phyloP scores from a whole-genome alignment of 2,329 filamentous ascomycete genomes.

The Monosporascus sp. region DNA sequence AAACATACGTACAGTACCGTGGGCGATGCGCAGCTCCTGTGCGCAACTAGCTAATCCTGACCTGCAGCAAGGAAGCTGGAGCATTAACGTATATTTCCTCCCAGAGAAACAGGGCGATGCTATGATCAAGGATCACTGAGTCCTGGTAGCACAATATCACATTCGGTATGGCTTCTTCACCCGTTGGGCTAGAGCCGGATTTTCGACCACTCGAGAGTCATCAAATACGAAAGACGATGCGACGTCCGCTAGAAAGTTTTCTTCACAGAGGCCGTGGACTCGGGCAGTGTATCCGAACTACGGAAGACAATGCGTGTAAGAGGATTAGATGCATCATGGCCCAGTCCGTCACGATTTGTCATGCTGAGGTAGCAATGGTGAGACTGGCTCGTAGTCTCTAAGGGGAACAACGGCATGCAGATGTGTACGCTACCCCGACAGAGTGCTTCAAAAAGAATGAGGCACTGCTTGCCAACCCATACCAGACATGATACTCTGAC shows the following conservation, averaged over 20 bases:
- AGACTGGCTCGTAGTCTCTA: background rate
- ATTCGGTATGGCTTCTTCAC: background rate
- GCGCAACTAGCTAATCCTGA: background rate
- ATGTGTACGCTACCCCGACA: background rate
- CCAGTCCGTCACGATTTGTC: no score
- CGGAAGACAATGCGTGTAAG: background rate
- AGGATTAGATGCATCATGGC: no score
- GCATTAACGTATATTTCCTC: background rate
- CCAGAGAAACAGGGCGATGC: background rate
- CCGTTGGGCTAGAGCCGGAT: background rate
- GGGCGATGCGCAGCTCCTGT: conserved; percentile 1
- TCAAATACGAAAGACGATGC: no score
- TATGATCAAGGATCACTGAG: background rate
- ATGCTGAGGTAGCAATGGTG: background rate
- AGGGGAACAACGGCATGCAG: background rate
- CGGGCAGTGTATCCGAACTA: background rate
- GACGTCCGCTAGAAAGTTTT: background rate
- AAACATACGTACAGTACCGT: conserved; percentile 14
- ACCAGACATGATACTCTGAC: background rate
- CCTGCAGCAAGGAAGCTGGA: background rate
- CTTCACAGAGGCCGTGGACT: background rate
- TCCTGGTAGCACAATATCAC: background rate
- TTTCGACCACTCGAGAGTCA: background rate
- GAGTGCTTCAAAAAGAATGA: background rate
- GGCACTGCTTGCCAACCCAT: background rate